These are phyloP conservation scores for Aspergillus egyptiacus DNA, from an alignment of 495 filamentous ascomycete species.

Conservation along the genomic window DNA sequence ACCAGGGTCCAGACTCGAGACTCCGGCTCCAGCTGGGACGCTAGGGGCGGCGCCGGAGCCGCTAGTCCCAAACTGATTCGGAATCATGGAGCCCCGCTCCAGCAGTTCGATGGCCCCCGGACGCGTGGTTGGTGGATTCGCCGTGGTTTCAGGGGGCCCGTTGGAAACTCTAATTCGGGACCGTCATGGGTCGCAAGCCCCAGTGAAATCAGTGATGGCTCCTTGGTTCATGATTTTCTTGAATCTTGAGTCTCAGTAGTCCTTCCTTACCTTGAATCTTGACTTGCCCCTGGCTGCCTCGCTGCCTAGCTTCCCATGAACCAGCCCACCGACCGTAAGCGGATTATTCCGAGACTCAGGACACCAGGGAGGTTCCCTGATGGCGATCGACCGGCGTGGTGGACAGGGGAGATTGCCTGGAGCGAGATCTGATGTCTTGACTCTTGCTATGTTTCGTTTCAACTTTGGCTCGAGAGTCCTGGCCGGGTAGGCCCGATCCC, in stretches of 20 bases:
- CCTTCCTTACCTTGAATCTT: no score
- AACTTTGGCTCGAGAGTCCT: neutral
- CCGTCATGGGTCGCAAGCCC: no score
- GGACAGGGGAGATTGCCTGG: conserved; percentile 1
- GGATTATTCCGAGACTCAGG: neutral
- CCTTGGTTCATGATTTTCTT: no score
- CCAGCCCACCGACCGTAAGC: conserved; percentile 3
- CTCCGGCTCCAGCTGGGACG: conserved; percentile 15
- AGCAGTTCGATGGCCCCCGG: conserved; percentile 17
- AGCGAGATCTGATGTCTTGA: neutral
- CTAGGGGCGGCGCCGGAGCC: conserved; percentile 9
- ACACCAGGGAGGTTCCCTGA: conserved; percentile 14
- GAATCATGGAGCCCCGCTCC: conserved; percentile 23
- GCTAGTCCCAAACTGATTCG: conserved; percentile 10
- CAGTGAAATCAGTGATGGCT: no score
- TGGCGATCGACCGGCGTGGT: conserved; percentile 25
- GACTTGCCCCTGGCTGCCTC: conserved; percentile 22
- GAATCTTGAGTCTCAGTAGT: no score
- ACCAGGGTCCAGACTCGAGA: conserved; percentile 28
- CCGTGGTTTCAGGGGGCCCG: conserved; percentile 4
- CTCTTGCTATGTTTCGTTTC: neutral
- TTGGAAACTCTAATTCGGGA: neutral
- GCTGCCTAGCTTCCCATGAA: conserved; percentile 21
- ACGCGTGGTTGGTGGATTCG: conserved; percentile 3
- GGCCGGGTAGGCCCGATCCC: neutral